Evolutionary conservation across 257 asterid species (phyloP), one percentile per base, ranked within the genome.

Genomic region (Solanum ossicruentum): DNA sequence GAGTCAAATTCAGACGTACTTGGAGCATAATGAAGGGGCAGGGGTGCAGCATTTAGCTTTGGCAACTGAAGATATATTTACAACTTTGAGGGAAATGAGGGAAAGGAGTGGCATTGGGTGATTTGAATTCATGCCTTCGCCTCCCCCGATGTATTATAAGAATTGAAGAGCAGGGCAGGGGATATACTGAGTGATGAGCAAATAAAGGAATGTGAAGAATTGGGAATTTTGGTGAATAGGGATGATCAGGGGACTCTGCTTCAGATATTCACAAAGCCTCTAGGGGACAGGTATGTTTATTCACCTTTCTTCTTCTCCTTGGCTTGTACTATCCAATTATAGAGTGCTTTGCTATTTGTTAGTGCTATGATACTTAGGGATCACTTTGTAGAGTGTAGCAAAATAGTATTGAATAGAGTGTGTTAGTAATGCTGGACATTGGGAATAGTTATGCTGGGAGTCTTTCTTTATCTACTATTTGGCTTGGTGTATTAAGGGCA

Each of bases 191-290:
- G 79, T 39, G 95, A 93, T 79, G 95, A 91, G 20, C 97, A 95
- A 91, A 95, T 96, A 72, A 86, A 88, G 88, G 97, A 91, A 86
- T 95, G 99, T 65, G 94, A 95, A 93, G 92, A 93, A 88, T 86
- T 96, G 91, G 98, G 97, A 87, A 95, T 96, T 63, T 88, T 96
- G 93, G 97, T 95, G 41, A 98, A 96, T 66, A 92, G 97, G 83
- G 99, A 96, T 91, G 99, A 95, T 86, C 98, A 96, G 81, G 98
- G 99, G 69, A 96, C 99, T 70, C 87, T 96, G 90, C 98, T 96
- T 83, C 99, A 96, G 93, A 96, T 96, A 28, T 95, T 96, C 91
- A 28, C 32, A 79, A 94, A 95, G 91, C 99, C 99, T 57, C 83
- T 96, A 11, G 99, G 99, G 17, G 99, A 96, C 81, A 93, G 99